Base-by-base conservation (phyloP, 1,284 basidiomycete species). In the Apiotrichum laibachii region DNA sequence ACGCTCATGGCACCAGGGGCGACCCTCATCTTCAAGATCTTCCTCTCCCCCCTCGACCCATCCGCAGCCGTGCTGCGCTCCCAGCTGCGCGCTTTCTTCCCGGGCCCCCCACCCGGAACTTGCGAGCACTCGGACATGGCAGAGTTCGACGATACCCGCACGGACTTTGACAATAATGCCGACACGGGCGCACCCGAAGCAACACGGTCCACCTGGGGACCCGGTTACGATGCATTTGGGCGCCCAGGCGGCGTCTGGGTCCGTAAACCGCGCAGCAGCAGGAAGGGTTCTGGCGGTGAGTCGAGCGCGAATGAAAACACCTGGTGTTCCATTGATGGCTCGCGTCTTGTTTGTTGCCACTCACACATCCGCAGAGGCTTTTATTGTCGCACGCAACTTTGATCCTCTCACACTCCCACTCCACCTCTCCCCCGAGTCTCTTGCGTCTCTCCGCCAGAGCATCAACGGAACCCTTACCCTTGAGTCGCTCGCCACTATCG, bases 1-100 rank as follows among this genome's bases (percentile, higher is more conserved):
- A 80, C 81, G 8, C 74, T 83, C 19, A 79, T 85, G 40, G 78
- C 80, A 6, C 76, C 77, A 0, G 77, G 78, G 4, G 81, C 82
- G 2, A 83, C 80, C 4, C 82, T 84, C 57, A 78, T 84, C 56
- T 83, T 83, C 68, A 85, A 85, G 67, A 82, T 85, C 63, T 84
- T 85, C 72, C 71, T 81, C 15, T 81, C 80, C 10, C 75, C 77
- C 4, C 64, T 76, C 16, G 77, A 79, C 49, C 77, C 78, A 0
- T 65, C 77, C 18, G 81, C 80, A n/a, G 73, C 77, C 4, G 71
- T 78, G 16, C 67, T 82, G 19, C 71, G 80, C 5, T 81, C 78
- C 5, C 80, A 81, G 57, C 70, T 82, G 55, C 63, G 78, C 19
- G 66, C 71, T 9, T 81, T 81, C 68, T 82, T 82, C 63, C 81